Evolutionary conservation across 352 stramenopile genomes (phyloP), one percentile per base, ranked within the genome.

Genomic region (Saprolegnia diclina): DNA sequence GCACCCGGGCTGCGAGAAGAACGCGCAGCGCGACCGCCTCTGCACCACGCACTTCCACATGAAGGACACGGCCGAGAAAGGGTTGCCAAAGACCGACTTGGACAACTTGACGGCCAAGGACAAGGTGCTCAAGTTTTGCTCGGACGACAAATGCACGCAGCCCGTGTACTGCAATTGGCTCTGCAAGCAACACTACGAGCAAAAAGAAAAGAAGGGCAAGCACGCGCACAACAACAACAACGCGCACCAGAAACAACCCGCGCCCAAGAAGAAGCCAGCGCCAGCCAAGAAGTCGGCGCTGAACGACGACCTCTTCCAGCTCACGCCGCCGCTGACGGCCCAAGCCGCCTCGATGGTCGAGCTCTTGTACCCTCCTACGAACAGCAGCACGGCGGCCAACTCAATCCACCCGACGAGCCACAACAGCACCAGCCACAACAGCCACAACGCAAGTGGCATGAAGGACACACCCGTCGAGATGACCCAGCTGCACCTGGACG

Each of bases 11-110:
- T 94, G 86, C 56, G 89, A 83, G 38, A 94, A 92, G 73, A 94
- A 94, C 73, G 92, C 86, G 45, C 86, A 94, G 68, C 80, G 86
- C 46, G 86, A 94, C 74, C 81, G 86, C 32, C 74, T 94, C 9
- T 94, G 86, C 48, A 94, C 86, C 19, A 81, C 87, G 40, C 86
- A 94, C 62, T 92, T 90, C 64, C 88, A 83, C 40, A 44, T 69
- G 32, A 52, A 42, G 13, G 63, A 45, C 50, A 44, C 62, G 37
- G 63, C 50, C 18, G 63, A 69, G 18, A 69, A 69, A 38, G 63
- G 63, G 7, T 16, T 69, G 26, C 24, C 45, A 6, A 68, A 68
- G 35, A 10, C 14, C 7, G 50, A 24, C 40, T 7, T 42, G 19
- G 45, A 56, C 32, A 6, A 26, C 19, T 40, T n/a, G 32, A 66